Evolutionary conservation across 352 stramenopile genomes (phyloP), one percentile per base, ranked within the genome.

Genomic region (Pythium volutum): DNA sequence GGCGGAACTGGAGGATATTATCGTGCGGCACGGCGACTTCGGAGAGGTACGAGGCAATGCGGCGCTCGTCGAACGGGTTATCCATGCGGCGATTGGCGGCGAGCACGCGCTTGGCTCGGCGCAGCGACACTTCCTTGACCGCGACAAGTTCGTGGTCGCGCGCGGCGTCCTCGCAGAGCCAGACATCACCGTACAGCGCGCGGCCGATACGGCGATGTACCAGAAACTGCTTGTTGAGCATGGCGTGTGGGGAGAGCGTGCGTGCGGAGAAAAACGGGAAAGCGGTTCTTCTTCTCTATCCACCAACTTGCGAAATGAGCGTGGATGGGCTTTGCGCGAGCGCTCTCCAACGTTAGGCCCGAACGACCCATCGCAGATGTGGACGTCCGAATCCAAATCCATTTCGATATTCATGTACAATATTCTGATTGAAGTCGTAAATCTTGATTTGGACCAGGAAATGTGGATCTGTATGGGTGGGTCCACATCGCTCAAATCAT

Each of bases 51-150:
- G 15, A 43, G 39, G 73, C 50, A 26, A 72, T 56, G 29, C 66
- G 62, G 25, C 46, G 61, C 39, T 84, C 76, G 46, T 54, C 53
- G 66, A 67, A 81, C 3, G 76, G 76, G 41, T 74, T 79, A n/a
- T 84, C 75, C 15, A 74, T 55, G n/a, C 74, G 61, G 6, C 71
- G 75, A 57, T 80, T 67, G 49, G 56, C 36, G 51, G 65, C 63
- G 23, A 69, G 62, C 41, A 65, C 42, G 41, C 54, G 45, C 51
- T 63, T 70, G 43, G 70, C 63, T 55, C 74, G 64, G 31, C 72
- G 60, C 14, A 85, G 66, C 3, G 75, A 70, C 41, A 82, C 62
- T 54, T 81, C 71, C 45, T 85, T 85, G 60, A 85, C 53, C 23
- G 79, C 76, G 39, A 87, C 53, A 76, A 80, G 67, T 80, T 73